Conservation (phyloP, 106 monocot species). For the Allium cepa region DNA sequence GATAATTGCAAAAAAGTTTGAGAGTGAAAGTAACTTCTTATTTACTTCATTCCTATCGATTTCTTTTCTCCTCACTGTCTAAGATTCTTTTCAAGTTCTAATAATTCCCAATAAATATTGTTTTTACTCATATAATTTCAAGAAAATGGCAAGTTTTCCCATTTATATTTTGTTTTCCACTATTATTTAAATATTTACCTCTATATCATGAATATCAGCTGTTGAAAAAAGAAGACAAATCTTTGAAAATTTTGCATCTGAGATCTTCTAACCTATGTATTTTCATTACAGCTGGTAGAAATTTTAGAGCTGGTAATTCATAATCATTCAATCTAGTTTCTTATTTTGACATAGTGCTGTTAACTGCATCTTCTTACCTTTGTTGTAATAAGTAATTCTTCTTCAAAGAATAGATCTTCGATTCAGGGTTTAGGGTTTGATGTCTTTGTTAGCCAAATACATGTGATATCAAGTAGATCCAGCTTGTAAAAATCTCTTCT, state of each 20-base stretch:
- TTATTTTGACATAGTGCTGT: constrained; percentile 12
- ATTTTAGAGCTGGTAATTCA: constrained; percentile 11
- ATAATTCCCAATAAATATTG: constrained; percentile 4
- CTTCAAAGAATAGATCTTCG: constrained; percentile 11
- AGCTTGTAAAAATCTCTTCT: constrained; percentile 11
- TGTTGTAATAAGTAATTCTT: constrained; percentile 6
- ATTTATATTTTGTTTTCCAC: constrained; percentile 9
- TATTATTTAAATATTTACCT: constrained; percentile 3
- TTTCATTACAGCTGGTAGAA: constrained; percentile 5
- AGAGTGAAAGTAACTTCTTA: neutral
- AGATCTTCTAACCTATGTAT: constrained; percentile 11
- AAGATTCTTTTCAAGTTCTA: constrained; percentile 4
- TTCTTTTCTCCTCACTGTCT: constrained; percentile 19
- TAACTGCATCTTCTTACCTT: constrained; percentile 11
- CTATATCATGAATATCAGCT: constrained; percentile 16
- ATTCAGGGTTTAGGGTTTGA: constrained; percentile 20
- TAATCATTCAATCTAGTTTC: neutral
- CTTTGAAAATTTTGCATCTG: neutral
- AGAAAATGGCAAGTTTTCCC: neutral
- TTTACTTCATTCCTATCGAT: constrained; percentile 21
- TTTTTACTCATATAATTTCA: constrained; percentile 7
- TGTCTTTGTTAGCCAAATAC: constrained; percentile 12
- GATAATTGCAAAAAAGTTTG: constrained; percentile 8
- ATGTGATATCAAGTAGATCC: neutral
- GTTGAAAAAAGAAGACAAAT: constrained; percentile 19